Conservation (phyloP, 208 protist species). For the Phytomonas sp. region DNA sequence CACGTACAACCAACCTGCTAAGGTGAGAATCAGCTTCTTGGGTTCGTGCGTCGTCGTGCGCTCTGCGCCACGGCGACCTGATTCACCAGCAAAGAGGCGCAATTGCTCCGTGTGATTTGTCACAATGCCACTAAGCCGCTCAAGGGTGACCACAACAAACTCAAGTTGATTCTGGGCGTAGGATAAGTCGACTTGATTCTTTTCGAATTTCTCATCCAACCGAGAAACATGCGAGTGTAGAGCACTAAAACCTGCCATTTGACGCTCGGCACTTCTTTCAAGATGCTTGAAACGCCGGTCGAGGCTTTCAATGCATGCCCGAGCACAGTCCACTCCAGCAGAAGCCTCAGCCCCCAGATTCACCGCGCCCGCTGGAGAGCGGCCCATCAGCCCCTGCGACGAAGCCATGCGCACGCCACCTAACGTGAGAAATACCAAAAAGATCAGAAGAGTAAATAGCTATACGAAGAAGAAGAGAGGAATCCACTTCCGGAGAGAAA, state of each 20-base stretch:
- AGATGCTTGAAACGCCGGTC: conserved; percentile 19
- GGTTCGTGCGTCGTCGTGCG: conserved; percentile 6
- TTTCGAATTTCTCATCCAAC: conserved; percentile 56
- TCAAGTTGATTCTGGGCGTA: conserved; percentile 83
- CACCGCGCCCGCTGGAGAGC: too few species aligned
- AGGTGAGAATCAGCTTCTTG: conserved; percentile 35
- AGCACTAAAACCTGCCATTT: conserved; percentile 36
- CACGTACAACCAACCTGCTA: conserved; percentile 75
- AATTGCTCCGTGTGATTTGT: conserved; percentile 83
- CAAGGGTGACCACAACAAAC: conserved; percentile 67
- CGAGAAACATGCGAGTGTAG: conserved; percentile 31
- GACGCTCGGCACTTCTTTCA: conserved; percentile 29
- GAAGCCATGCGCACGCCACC: neutral
- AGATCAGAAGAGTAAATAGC: too few species aligned
- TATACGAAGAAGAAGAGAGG: too few species aligned
- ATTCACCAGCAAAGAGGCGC: conserved; percentile 71
- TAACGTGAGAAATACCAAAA: too few species aligned
- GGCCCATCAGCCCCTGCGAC: too few species aligned
- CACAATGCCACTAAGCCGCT: conserved; percentile 66
- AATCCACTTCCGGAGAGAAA: too few species aligned
- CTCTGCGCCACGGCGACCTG: conserved; percentile 24
- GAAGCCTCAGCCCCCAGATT: too few species aligned
- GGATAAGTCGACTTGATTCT: conserved; percentile 57
- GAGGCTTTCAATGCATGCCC: too few species aligned
- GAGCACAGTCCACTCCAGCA: too few species aligned